Percentiles rank a stretch among this genome's conserved stretches.
Evolutionary conservation across 2,329 filamentous ascomycete genomes (phyloP).

Genomic region (Alternaria conjuncta): DNA sequence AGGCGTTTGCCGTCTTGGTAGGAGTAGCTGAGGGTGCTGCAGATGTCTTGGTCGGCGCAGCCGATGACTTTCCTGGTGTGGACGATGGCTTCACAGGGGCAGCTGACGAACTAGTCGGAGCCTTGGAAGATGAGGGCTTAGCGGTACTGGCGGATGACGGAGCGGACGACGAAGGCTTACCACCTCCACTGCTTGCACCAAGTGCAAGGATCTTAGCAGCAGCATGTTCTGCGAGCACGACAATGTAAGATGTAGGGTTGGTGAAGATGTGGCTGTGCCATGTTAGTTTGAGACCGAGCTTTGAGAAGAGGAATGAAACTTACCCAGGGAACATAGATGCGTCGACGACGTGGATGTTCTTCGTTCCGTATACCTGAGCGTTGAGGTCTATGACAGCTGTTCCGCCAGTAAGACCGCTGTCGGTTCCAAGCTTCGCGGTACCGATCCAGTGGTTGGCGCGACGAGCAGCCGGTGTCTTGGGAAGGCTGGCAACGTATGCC

Average conservation of each 20-base stretch:
- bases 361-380: slow-evolving; percentile 57
- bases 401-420: slow-evolving; percentile 52
- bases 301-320: too few species aligned
- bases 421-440: slow-evolving; percentile 62
- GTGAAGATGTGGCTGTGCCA: slow-evolving; percentile 39
- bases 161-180: slow-evolving; percentile 5
- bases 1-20: background rate
- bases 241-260: slow-evolving; percentile 49
- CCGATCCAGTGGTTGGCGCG: slow-evolving; percentile 59
- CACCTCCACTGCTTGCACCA: slow-evolving; percentile 9
- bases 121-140: slow-evolving; percentile 7
- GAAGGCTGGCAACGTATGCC: slow-evolving; percentile 60
- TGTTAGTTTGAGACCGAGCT: too few species aligned
- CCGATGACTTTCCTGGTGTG: slow-evolving; percentile 1
- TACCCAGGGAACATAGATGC: slow-evolving; percentile 55
- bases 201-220: slow-evolving; percentile 48
- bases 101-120: background rate
- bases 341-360: slow-evolving; percentile 56
- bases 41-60: background rate
- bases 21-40: background rate
- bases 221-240: slow-evolving; percentile 45
- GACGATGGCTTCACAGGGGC: slow-evolving; percentile 1
- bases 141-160: slow-evolving; percentile 3
- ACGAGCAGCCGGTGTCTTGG: slow-evolving; percentile 47
- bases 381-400: slow-evolving; percentile 58